Conservation (phyloP, 2,329 filamentous ascomycete species). For the Colletotrichum sp. region DNA sequence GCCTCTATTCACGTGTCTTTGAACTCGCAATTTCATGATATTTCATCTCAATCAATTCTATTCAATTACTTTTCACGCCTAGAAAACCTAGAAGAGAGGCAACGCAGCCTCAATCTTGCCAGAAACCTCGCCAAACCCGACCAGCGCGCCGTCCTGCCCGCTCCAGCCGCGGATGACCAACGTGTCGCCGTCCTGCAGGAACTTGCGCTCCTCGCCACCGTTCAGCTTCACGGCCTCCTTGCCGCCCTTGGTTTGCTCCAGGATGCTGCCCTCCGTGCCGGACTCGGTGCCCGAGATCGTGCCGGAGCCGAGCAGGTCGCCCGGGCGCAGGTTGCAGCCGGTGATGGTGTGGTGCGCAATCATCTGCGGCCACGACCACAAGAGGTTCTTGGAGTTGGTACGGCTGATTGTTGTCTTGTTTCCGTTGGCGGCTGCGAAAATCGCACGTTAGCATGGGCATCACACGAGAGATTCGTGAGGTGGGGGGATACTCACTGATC, state of each 20-base stretch:
- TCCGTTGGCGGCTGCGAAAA: constrained; percentile 30
- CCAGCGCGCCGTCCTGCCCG: constrained; percentile 67
- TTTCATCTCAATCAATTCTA: neutral
- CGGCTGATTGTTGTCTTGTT: constrained; percentile 29
- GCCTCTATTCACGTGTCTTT: neutral
- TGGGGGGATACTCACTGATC: constrained; percentile 35
- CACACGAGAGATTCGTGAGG: fast-evolving
- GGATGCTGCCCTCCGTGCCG: constrained; percentile 71
- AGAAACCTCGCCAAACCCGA: constrained; percentile 78
- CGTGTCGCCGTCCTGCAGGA: constrained; percentile 77
- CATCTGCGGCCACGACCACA: constrained; percentile 87
- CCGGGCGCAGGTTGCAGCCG: constrained; percentile 75
- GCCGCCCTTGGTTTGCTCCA: constrained; percentile 75
- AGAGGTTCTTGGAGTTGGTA: constrained; percentile 49
- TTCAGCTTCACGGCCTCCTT: constrained; percentile 66
- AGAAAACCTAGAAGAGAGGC: constrained; percentile 34
- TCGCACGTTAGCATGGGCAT: neutral
- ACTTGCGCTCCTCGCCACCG: constrained; percentile 71
- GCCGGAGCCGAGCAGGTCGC: constrained; percentile 79
- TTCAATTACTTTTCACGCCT: too few species aligned
- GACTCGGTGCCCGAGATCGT: constrained; percentile 72
- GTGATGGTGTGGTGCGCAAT: constrained; percentile 80
- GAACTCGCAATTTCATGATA: neutral
- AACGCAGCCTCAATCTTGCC: constrained; percentile 58
- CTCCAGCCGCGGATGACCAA: constrained; percentile 70